phyloP scores from a whole-genome alignment of 352 stramenopile genomes.

The Salisapilia sapeloensis region DNA sequence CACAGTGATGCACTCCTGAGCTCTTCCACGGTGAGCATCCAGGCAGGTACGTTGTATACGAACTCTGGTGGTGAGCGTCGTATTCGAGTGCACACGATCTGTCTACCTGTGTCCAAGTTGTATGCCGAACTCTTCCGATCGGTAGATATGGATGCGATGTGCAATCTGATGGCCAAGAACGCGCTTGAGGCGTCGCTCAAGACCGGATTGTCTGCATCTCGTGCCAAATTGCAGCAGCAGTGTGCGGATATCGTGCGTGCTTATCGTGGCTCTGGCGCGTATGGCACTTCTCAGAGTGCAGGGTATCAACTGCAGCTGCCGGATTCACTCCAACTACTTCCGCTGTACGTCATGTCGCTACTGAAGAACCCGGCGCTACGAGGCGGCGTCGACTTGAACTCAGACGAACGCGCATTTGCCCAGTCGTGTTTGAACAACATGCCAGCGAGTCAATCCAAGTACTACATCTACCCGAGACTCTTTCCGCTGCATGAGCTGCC shows the following conservation, averaged over 20 bases:
- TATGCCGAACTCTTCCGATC: slow-evolving; percentile 85
- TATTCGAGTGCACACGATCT: slow-evolving; percentile 97
- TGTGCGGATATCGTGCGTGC: slow-evolving; percentile 89
- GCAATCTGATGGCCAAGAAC: slow-evolving; percentile 90
- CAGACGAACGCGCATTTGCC: slow-evolving; percentile 90
- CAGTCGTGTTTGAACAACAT: slow-evolving; percentile 91
- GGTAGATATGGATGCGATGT: slow-evolving; percentile 87
- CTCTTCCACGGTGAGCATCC: slow-evolving; percentile 89
- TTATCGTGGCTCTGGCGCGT: slow-evolving; percentile 70
- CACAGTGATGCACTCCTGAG: slow-evolving; percentile 93
- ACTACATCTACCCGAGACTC: slow-evolving; percentile 95
- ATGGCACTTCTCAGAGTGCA: slow-evolving; percentile 44
- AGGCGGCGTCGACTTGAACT: slow-evolving; percentile 91
- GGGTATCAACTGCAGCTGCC: slow-evolving; percentile 73
- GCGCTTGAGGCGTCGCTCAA: slow-evolving; percentile 91
- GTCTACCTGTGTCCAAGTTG: slow-evolving; percentile 83
- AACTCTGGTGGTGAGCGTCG: slow-evolving; percentile 92
- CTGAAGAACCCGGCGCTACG: slow-evolving; percentile 96
- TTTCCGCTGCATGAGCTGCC: slow-evolving; percentile 92
- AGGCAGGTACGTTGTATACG: slow-evolving; percentile 96
- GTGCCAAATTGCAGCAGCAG: slow-evolving; percentile 82
- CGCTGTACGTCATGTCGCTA: slow-evolving; percentile 94
- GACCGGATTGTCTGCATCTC: slow-evolving; percentile 87
- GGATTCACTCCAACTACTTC: slow-evolving; percentile 88
- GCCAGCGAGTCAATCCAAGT: slow-evolving; percentile 75